Conservation (phyloP, 1,284 basidiomycete species). For the Athelia psychrophila region DNA sequence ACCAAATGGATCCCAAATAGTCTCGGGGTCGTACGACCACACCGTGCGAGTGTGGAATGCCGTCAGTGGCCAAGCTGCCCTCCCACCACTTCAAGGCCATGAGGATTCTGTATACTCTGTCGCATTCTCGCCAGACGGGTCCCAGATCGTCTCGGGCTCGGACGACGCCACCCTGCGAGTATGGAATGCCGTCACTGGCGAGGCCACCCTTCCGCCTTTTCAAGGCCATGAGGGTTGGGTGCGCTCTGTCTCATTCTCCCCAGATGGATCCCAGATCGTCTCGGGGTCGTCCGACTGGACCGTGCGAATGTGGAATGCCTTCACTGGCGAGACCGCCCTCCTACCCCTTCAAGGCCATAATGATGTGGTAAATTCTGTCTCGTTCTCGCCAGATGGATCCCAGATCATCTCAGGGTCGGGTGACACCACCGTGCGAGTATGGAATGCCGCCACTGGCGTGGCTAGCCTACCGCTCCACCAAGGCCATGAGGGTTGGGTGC, state of each 20-base stretch:
- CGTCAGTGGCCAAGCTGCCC: not conserved
- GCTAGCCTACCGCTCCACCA: not conserved
- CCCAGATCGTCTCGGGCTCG: not conserved
- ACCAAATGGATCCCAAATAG: conserved; percentile 7
- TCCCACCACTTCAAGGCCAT: not conserved
- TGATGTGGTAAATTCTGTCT: not conserved
- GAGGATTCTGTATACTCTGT: not conserved
- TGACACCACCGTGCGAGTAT: not conserved
- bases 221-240: too few relatives aligned
- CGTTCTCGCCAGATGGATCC: not conserved
- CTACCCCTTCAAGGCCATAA: too few relatives aligned
- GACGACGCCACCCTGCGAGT: not conserved
- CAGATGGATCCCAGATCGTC: too few relatives aligned
- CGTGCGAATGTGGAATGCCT: too few relatives aligned
- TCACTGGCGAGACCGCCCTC: too few relatives aligned
- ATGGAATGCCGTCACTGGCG: not conserved
- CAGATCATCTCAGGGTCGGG: not conserved
- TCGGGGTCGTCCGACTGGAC: too few relatives aligned
- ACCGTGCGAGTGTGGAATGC: conserved; percentile 15
- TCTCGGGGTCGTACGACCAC: conserved; percentile 11
- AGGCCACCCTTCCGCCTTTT: not conserved
- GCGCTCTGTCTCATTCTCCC: too few relatives aligned
- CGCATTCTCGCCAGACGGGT: not conserved
- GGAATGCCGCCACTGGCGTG: not conserved
- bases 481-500: conserved; percentile 7